Base-by-base conservation (phyloP, 164 flowering plant genomes). In the Liquidambar formosana region DNA sequence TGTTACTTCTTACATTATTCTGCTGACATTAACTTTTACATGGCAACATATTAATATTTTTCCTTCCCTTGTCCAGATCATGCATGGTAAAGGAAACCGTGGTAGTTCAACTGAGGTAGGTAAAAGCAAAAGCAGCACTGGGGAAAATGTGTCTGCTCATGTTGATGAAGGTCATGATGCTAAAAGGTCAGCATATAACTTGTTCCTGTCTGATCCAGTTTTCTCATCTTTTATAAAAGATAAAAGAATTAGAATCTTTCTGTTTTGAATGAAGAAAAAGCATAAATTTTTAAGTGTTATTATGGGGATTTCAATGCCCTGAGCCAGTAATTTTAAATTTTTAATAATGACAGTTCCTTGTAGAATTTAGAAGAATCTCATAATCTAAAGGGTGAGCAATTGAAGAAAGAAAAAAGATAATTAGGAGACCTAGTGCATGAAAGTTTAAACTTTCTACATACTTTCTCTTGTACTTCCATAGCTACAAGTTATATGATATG, bases 81-180 rank as follows among this genome's bases (percentile, higher is more conserved):
- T 85, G 85, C 83, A 82, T 59, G 47, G 75, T 14, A 61, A 67
- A 52, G 62, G 60, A 13, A 27, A n/a, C 28, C 2, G 41, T 21
- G 70, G 66, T 38, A 63, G 10, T 43, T 67, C 73, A 51, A 15
- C 69, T 15, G 64, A 70, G 33, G 71, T 45, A 25, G 79, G 61
- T 61, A 33, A 66, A 67, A 46, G 45, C 18, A 27, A 10, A 15
- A 49, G 44, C 33, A 28, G 27, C 53, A 38, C n/a, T 43, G 66
- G 51, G 5, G 77, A 63, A 43, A 59, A 33, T 65, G 67, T 18
- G 43, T 26, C 73, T 64, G 15, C 22, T 25, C 28, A 3, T 53
- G 44, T 18, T 27, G 64, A 58, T 61, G 66, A 54, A 59, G 57
- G 48, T 26, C 41, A 57, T n/a, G 71, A 70, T 45, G 71, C 66